These are phyloP conservation scores for Rostrohypoxylon terebratum DNA, from an alignment of 495 filamentous ascomycete genomes.

Conservation along the genomic window DNA sequence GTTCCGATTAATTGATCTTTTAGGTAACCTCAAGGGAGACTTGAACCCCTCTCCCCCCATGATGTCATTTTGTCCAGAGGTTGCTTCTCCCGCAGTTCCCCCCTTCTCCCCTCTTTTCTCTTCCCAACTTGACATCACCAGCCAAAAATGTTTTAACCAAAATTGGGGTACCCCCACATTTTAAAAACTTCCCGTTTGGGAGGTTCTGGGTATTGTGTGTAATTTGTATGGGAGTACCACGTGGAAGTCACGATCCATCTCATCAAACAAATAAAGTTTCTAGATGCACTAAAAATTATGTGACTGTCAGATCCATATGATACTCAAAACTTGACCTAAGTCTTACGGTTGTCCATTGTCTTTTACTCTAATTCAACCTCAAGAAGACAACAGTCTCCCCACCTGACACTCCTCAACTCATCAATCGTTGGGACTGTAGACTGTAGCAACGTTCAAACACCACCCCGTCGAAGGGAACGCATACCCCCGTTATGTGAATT, in stretches of 20 bases:
- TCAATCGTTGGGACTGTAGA: constrained; percentile 1
- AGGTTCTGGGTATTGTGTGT: neutral
- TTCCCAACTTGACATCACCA: constrained; percentile 28
- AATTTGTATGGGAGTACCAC: too few species aligned
- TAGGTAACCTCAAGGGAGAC: neutral
- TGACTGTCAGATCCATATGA: too few species aligned
- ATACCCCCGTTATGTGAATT: neutral
- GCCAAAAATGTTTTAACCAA: constrained; percentile 15
- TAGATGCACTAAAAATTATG: constrained; percentile 5
- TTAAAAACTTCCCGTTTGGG: constrained; percentile 16
- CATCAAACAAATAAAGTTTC: constrained; percentile 2
- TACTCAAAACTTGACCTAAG: too few species aligned
- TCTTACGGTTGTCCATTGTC: neutral
- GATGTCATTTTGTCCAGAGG: constrained; percentile 6
- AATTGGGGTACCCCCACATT: constrained; percentile 27
- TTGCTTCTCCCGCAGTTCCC: constrained; percentile 5
- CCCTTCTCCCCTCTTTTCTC: constrained; percentile 1
- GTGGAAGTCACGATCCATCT: constrained; percentile 30
- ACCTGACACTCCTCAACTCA: too few species aligned
- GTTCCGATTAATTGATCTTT: constrained; percentile 6
- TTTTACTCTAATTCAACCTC: neutral
- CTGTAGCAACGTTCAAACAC: neutral
- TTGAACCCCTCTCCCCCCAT: neutral
- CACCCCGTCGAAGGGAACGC: neutral
- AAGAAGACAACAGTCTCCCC: constrained; percentile 1